Conservation (phyloP, 176 grass and related monocot species). For the Oryza rufipogon region DNA sequence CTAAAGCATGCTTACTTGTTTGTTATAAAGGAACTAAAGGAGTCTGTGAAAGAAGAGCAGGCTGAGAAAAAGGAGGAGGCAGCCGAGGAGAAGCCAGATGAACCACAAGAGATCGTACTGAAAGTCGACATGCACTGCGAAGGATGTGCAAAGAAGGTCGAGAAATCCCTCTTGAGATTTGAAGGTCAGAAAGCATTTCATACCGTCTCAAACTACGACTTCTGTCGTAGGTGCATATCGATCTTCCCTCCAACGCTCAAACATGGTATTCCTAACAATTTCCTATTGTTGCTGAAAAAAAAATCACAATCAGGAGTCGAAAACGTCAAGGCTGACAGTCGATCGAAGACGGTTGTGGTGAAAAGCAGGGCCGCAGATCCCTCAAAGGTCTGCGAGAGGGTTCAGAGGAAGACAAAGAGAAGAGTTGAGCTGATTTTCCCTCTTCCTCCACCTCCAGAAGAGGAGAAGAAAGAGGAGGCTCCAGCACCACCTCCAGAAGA, state of each 20-base stretch:
- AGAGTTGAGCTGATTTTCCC: conserved; percentile 72
- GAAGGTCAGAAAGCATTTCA: conserved; percentile 42
- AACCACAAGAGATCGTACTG: conserved; percentile 60
- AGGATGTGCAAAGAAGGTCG: conserved; percentile 72
- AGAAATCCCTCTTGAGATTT: conserved; percentile 51
- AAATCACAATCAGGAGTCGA: conserved; percentile 44
- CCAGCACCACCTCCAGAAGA: conserved; percentile 46
- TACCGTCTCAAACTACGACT: not conserved
- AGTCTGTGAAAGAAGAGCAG: conserved; percentile 40
- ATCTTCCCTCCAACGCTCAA: not conserved
- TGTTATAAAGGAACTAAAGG: conserved; percentile 49
- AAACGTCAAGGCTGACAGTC: conserved; percentile 63
- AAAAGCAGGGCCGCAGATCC: conserved; percentile 59
- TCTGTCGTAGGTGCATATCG: not conserved
- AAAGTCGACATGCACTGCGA: conserved; percentile 85
- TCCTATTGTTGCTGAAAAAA: not conserved
- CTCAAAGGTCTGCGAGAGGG: conserved; percentile 58
- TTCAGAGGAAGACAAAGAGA: conserved; percentile 69
- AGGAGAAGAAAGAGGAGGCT: conserved; percentile 65
- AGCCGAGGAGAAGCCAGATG: conserved; percentile 37
- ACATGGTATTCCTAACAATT: not conserved
- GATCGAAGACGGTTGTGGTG: conserved; percentile 65
- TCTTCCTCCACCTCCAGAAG: conserved; percentile 51
- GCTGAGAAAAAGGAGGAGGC: conserved; percentile 36
- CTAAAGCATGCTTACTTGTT: not conserved